Base-by-base conservation (phyloP, 192 early-diverging fungal genomes). In the Diversispora eburnea region DNA sequence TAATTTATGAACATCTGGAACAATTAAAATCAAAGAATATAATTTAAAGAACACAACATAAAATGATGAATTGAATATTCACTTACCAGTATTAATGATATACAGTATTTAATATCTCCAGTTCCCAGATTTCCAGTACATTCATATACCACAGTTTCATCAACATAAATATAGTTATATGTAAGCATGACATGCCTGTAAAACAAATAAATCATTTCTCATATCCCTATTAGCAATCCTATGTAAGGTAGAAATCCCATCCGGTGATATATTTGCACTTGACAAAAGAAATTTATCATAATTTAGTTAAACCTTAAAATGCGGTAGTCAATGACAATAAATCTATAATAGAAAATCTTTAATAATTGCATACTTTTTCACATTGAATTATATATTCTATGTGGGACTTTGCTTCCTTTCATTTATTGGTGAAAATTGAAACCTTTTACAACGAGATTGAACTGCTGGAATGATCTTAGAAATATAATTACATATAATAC, bases 401-500 rank as follows among this genome's bases (percentile, higher is more conserved):
- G 46, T 96, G 84, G 4, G 79, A 72, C 39, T 89, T 87, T n/a
- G 98, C 92, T 69, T 96, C 91, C 6, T 87, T 84, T 86, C 73
- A 60, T 89, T 83, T 42, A 99, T 84, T 3, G 98, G 98, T 13
- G 90, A 87, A 83, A 99, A 99, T 62, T 95, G 84, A 80, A 99
- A 98, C 46, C 93, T 81, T 13, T 96, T 99, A 84, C 98, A 99
- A n/a, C 98, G 91, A 47, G 98, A 98, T 78, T 98, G 98, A 43
- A 98, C 82, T 3, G 98, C 98, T 6, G 98, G 96, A 59, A 95
- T 97, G 52, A 99, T 98, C 77, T 97, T 98, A 80, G 89, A 89
- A 39, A 95, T 94, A 77, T 99, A 98, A 81, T 99, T 99, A 85
- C 96, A 98, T 68, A 99, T 96, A 65, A 99, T 93, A 79, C 98